Percentiles rank a stretch among this genome's conserved stretches.
Conservation (phyloP, 352 stramenopile genomes). For the Phytopythium helicoides region DNA sequence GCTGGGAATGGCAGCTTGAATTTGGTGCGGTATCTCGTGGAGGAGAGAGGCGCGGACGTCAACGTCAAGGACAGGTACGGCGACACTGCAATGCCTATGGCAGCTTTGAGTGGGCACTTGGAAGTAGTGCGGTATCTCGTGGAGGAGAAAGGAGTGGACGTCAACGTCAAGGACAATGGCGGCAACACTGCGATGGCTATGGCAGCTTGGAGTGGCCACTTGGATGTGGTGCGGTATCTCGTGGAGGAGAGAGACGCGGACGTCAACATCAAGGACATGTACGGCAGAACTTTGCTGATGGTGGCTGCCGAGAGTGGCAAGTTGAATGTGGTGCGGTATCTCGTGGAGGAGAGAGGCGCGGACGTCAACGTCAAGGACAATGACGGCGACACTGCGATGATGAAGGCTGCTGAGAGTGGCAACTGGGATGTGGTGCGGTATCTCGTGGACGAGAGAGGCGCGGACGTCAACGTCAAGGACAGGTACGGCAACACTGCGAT, state of each 20-base stretch:
- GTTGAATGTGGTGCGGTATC: neutral
- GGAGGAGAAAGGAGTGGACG: neutral
- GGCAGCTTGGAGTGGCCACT: neutral
- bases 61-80: neutral
- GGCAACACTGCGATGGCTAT: neutral
- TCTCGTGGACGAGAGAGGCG: too few species aligned
- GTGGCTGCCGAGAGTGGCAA: neutral
- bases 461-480: too few species aligned
- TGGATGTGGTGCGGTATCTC: slow-evolving; percentile 1
- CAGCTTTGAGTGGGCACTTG: neutral
- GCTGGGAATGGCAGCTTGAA: neutral
- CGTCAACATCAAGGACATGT: neutral
- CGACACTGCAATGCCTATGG: neutral
- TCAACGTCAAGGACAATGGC: neutral
- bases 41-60: neutral
- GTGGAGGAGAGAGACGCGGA: neutral
- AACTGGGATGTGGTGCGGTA: too few species aligned
- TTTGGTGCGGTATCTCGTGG: slow-evolving; percentile 1
- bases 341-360: too few species aligned
- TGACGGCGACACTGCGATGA: too few species aligned
- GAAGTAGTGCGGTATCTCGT: neutral
- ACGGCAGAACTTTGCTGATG: neutral
- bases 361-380: too few species aligned
- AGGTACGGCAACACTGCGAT: too few species aligned
- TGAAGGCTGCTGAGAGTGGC: too few species aligned